Evolutionary conservation across 768 basidiomycete genomes (phyloP).

Genomic region (Mycena leptocephala): DNA sequence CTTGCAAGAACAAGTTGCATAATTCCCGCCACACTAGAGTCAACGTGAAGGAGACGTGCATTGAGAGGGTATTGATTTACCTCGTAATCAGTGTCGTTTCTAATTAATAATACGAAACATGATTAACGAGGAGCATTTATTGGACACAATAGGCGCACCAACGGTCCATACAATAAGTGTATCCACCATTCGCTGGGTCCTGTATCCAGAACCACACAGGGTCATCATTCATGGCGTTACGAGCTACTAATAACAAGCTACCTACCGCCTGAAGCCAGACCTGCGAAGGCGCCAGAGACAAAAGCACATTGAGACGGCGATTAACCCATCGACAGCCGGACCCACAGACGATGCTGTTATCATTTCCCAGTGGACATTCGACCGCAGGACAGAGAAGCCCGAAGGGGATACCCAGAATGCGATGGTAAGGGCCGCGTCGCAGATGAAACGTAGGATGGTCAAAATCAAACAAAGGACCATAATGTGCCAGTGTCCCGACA

Average conservation of each 20-base stretch:
- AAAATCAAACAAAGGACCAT: neutral
- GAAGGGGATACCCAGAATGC: neutral
- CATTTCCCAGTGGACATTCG: neutral
- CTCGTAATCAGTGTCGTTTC: neutral
- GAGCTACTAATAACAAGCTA: neutral
- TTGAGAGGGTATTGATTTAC: neutral
- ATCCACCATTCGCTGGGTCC: neutral
- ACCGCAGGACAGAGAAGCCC: neutral
- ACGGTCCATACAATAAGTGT: slow-evolving; percentile 7
- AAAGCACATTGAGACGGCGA: neutral
- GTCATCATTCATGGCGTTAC: neutral
- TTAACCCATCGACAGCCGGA: neutral
- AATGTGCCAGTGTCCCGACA: neutral
- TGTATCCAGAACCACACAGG: neutral
- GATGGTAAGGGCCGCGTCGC: neutral
- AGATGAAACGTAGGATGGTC: neutral
- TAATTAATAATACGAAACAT: neutral
- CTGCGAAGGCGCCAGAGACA: neutral
- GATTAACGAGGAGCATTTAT: neutral
- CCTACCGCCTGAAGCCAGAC: neutral
- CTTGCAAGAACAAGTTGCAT: slow-evolving; percentile 6
- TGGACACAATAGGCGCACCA: neutral
- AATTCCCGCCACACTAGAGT: neutral
- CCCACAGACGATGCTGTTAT: neutral
- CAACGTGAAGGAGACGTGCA: neutral